Percentiles rank a stretch among this genome's conserved stretches.
phyloP scores from a whole-genome alignment of 371 early-diverging fungal genomes.

The Umbelopsis sp. region DNA sequence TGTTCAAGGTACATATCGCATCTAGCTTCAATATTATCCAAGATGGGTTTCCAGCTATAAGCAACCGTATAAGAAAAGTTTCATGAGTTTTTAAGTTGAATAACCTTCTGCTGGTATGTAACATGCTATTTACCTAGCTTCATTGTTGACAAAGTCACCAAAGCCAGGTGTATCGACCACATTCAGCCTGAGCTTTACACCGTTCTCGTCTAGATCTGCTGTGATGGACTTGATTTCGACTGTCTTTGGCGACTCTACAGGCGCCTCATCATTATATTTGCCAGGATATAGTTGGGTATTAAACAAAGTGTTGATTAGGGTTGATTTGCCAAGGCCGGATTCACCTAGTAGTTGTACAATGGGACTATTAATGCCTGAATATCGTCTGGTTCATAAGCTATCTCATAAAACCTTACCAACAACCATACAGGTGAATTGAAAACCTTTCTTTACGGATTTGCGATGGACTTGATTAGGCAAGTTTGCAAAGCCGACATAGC shows the following conservation, averaged over 20 bases:
- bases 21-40: slow-evolving; percentile 93
- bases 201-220: slow-evolving; percentile 82
- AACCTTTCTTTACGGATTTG: slow-evolving; percentile 97
- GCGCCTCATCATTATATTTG: slow-evolving; percentile 75
- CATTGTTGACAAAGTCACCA: slow-evolving; percentile 95
- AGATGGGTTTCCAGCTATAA: slow-evolving; percentile 89
- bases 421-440: slow-evolving; percentile 97
- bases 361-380: neutral
- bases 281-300: slow-evolving; percentile 87
- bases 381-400: neutral
- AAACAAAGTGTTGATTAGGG: slow-evolving; percentile 98
- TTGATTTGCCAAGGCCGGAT: slow-evolving; percentile 98
- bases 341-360: slow-evolving; percentile 53
- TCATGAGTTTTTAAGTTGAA: no score
- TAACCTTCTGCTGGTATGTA: no score
- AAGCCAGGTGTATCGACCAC: slow-evolving; percentile 95
- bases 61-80: neutral
- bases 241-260: slow-evolving; percentile 85
- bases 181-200: slow-evolving; percentile 89
- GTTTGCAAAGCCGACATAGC: slow-evolving; percentile 97
- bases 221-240: slow-evolving; percentile 90
- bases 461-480: slow-evolving; percentile 98
- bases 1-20: slow-evolving; percentile 94
- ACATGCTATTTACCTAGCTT: slow-evolving; percentile 63
- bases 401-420: slow-evolving; percentile 64